A percentile compares a stretch with the other conserved stretches of the same genome.
These are phyloP conservation scores for Rhododendron kiyosumense DNA, from an alignment of 148 eudicot genomes.

Conservation along the genomic window DNA sequence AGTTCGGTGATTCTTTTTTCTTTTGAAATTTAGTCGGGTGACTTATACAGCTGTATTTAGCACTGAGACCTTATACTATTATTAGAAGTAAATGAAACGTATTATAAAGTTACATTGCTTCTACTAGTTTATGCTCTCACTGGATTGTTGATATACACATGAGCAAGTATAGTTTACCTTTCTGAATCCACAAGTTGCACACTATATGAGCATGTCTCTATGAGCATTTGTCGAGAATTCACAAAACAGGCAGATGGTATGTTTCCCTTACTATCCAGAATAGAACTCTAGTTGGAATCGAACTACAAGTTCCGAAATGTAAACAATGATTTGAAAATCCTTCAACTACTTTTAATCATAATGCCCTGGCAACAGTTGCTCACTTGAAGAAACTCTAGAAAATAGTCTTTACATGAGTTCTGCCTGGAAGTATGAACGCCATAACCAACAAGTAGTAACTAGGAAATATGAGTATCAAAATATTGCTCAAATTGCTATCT, in stretches of 20 bases:
- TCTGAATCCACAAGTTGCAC: neutral
- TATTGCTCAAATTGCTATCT: neutral
- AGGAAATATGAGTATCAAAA: neutral
- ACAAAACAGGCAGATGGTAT: neutral
- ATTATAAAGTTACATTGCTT: neutral
- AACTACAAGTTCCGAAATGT: neutral
- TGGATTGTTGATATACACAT: neutral
- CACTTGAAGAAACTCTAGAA: neutral
- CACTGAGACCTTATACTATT: slow-evolving; percentile 2
- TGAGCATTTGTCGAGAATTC: neutral
- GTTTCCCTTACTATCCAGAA: neutral
- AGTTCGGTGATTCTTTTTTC: neutral
- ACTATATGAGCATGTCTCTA: neutral
- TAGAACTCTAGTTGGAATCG: neutral
- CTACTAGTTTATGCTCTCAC: neutral
- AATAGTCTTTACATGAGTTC: neutral
- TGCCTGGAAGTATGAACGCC: neutral
- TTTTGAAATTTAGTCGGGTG: neutral
- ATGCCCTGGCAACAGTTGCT: neutral
- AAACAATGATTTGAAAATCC: neutral
- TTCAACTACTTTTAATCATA: neutral
- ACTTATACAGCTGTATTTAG: slow-evolving; percentile 1
- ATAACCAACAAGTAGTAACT: slow-evolving; percentile 1
- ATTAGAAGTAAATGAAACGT: neutral
- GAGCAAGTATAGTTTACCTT: neutral